phyloP scores from a whole-genome alignment of 1,284 basidiomycete genomes.

The Cryptococcus sp. region DNA sequence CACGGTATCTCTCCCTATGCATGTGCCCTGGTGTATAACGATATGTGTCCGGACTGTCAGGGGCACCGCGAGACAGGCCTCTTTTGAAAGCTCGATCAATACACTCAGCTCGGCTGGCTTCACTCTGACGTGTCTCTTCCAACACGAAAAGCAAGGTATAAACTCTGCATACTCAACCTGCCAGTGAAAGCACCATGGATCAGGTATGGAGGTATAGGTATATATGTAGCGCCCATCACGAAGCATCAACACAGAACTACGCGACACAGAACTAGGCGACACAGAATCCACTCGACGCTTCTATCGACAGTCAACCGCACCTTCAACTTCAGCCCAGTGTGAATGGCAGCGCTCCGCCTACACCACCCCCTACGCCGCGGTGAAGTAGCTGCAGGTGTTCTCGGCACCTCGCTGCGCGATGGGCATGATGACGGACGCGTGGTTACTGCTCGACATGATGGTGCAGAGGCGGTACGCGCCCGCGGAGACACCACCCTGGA shows the following conservation, averaged over 20 bases:
- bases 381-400: slow-evolving; percentile 23
- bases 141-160: neutral
- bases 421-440: slow-evolving; percentile 56
- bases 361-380: neutral
- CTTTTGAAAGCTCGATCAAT: neutral
- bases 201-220: too few species aligned
- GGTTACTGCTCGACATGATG: slow-evolving; percentile 56
- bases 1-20: too few species aligned
- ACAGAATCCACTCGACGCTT: too few species aligned
- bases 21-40: too few species aligned
- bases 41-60: too few species aligned
- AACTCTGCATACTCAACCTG: neutral
- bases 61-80: neutral
- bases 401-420: slow-evolving; percentile 33
- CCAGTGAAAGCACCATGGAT: neutral
- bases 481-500: slow-evolving; percentile 59
- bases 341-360: neutral
- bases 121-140: neutral
- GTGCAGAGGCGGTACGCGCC: slow-evolving; percentile 60
- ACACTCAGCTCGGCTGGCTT: neutral
- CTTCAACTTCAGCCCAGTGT: neutral
- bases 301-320: neutral
- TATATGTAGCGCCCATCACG: neutral
- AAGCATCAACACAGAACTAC: too few species aligned
- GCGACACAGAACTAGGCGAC: too few species aligned